Conservation (phyloP, 371 early-diverging fungal species). For the Ordospora pajunii region DNA sequence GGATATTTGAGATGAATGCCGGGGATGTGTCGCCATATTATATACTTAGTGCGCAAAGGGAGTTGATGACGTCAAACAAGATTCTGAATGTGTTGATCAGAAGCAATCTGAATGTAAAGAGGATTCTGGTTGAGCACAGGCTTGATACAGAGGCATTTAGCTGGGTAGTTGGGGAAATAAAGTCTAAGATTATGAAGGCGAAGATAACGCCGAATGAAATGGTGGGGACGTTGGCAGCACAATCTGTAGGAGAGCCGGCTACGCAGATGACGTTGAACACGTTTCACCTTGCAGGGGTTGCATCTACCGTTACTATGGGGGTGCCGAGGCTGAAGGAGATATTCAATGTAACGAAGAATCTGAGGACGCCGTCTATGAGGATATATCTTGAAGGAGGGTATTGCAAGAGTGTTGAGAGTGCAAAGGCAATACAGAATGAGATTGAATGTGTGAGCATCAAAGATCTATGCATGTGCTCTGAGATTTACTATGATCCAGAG, state of each 20-base stretch:
- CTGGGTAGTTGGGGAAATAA: slow-evolving; percentile 83
- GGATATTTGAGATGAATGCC: neutral
- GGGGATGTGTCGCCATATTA: slow-evolving; percentile 33
- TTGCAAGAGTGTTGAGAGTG: slow-evolving; percentile 68
- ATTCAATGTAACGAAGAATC: slow-evolving; percentile 89
- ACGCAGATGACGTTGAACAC: slow-evolving; percentile 99
- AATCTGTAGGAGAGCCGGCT: slow-evolving; percentile 98
- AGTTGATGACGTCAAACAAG: slow-evolving; percentile 15
- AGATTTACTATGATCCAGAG: slow-evolving; percentile 93
- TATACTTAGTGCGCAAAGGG: slow-evolving; percentile 9
- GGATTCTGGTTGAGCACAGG: slow-evolving; percentile 23
- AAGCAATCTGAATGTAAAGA: slow-evolving; percentile 31
- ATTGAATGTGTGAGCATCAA: slow-evolving; percentile 82
- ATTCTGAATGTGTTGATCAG: slow-evolving; percentile 29
- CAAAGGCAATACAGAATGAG: slow-evolving; percentile 76
- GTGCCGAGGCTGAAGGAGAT: slow-evolving; percentile 98
- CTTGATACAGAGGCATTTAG: slow-evolving; percentile 70
- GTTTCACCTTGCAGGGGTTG: slow-evolving; percentile 97
- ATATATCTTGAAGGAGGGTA: slow-evolving; percentile 70
- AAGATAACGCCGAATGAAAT: slow-evolving; percentile 91
- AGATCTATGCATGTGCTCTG: slow-evolving; percentile 70
- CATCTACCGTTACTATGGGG: slow-evolving; percentile 91
- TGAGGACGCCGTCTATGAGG: slow-evolving; percentile 84
- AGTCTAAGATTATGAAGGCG: slow-evolving; percentile 73
- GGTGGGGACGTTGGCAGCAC: slow-evolving; percentile 97